A percentile compares a stretch with the other conserved stretches of the same genome.
Evolutionary conservation across 1,284 basidiomycete species (phyloP).

Genomic region (Ceratobasidium sp.): DNA sequence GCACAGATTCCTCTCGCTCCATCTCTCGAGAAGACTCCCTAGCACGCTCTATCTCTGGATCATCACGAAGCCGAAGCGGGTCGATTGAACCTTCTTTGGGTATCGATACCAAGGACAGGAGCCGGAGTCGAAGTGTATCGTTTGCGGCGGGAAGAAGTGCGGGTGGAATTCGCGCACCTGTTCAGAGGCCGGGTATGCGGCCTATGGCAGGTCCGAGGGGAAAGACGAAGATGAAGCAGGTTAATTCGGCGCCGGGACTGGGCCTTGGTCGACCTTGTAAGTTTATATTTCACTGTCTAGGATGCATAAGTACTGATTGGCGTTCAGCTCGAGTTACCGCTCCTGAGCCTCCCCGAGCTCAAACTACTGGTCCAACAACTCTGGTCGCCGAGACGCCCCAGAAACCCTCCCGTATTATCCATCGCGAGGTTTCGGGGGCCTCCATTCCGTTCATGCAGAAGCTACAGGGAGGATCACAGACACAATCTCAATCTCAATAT

Average conservation of each 20-base stretch:
- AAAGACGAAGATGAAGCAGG: slow-evolving; percentile 8
- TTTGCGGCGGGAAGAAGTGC: slow-evolving; percentile 24
- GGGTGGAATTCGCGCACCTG: slow-evolving; percentile 25
- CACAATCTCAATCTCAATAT: neutral
- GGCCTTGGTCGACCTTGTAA: neutral
- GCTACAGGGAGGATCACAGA: slow-evolving; percentile 4
- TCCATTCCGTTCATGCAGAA: slow-evolving; percentile 8
- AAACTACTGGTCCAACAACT: slow-evolving; percentile 4
- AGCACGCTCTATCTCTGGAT: neutral
- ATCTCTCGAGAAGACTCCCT: slow-evolving; percentile 1
- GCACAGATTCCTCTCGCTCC: neutral
- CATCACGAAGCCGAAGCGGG: slow-evolving; percentile 20
- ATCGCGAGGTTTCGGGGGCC: neutral
- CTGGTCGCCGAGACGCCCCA: slow-evolving; percentile 32
- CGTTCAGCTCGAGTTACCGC: slow-evolving; percentile 7
- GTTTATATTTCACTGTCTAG: too few species aligned
- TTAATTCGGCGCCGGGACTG: neutral
- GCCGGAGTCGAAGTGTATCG: slow-evolving; percentile 30
- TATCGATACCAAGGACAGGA: neutral
- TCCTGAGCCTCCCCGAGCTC: neutral
- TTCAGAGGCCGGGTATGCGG: neutral
- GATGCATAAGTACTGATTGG: neutral
- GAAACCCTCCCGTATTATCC: slow-evolving; percentile 9
- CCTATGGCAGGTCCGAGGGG: slow-evolving; percentile 13
- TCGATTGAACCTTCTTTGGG: slow-evolving; percentile 16